Conservation (phyloP, 108 stramenopile genomes). For the Cyclotella atomus region DNA sequence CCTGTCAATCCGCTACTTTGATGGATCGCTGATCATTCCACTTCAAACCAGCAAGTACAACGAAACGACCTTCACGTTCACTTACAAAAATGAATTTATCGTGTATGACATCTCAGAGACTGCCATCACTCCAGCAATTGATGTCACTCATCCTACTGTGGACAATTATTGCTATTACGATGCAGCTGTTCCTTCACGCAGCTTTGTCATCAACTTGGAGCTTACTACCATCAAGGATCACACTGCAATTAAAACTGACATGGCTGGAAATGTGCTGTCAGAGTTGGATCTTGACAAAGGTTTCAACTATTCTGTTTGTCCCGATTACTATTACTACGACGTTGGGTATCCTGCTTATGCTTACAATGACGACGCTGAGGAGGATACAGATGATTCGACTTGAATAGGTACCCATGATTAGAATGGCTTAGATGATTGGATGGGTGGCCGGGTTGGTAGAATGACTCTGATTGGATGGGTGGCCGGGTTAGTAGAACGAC, state of each 20-base stretch:
- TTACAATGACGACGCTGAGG: no score
- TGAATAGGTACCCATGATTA: no score
- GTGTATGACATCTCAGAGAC: background rate
- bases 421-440: no score
- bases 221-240: background rate
- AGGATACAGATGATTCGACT: no score
- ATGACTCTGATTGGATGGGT: no score
- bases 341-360: no score
- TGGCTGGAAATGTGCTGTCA: background rate
- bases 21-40: conserved; percentile 15
- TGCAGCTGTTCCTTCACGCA: background rate
- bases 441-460: no score
- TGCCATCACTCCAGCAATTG: background rate
- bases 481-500: no score
- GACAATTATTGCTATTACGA: background rate
- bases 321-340: no score
- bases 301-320: background rate
- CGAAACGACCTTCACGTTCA: background rate
- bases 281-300: background rate
- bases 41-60: background rate
- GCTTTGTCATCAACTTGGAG: background rate
- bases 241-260: background rate
- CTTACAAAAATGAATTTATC: background rate
- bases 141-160: background rate
- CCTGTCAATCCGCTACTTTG: background rate